A percentile compares a stretch with the other conserved stretches of the same genome.
Evolutionary conservation across 2,329 filamentous ascomycete genomes (phyloP).

Genomic region (Uncinocarpus reesii): DNA sequence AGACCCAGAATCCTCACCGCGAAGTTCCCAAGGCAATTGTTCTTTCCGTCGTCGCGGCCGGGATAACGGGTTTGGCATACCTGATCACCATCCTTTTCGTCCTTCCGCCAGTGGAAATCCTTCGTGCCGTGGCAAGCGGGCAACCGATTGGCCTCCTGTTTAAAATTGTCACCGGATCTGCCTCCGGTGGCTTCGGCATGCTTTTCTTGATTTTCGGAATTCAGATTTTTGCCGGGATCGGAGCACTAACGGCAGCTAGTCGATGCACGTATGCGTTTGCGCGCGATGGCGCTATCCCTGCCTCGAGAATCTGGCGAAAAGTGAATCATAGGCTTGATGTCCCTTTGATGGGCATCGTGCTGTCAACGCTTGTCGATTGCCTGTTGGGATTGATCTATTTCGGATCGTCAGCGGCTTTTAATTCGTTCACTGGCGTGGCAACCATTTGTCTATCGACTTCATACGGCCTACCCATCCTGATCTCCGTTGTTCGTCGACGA

Average conservation of each 20-base stretch:
- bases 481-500: constrained; percentile 58
- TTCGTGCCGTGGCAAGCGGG: constrained; percentile 57
- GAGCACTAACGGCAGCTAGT: constrained; percentile 62
- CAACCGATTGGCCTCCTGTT: constrained; percentile 69
- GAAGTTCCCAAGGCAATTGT: constrained; percentile 64
- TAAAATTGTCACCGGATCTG: constrained; percentile 62
- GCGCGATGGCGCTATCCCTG: constrained; percentile 63
- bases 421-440: constrained; percentile 67
- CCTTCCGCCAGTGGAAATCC: constrained; percentile 53
- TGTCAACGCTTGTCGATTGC: constrained; percentile 59
- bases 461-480: constrained; percentile 65
- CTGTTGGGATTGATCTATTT: constrained; percentile 70
- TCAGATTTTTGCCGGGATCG: constrained; percentile 64
- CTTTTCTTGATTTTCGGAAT: constrained; percentile 68
- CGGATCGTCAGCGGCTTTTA: constrained; percentile 65
- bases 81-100: constrained; percentile 67
- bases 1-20: constrained; percentile 57
- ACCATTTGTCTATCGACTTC: constrained; percentile 68
- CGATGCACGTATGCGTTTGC: constrained; percentile 69
- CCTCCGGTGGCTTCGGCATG: constrained; percentile 62
- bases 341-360: constrained; percentile 57
- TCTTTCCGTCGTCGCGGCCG: constrained; percentile 56
- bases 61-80: constrained; percentile 56
- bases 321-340: constrained; percentile 58
- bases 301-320: constrained; percentile 54